A percentile compares a stretch with the other conserved stretches of the same genome.
Conservation (phyloP, 305 asterid genomes). For the Rubia occidens region DNA sequence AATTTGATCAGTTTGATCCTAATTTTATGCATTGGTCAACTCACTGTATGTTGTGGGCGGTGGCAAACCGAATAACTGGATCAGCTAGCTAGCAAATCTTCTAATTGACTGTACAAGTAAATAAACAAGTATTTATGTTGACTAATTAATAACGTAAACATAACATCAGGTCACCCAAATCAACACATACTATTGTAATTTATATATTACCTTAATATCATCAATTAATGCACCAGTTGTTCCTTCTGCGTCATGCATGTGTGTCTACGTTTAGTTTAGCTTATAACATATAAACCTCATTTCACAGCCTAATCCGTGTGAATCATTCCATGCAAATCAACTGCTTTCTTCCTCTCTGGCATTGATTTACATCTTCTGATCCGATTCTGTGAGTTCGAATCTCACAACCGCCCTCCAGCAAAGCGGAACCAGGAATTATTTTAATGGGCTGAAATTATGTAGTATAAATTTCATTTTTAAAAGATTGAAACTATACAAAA, state of each 20-base stretch:
- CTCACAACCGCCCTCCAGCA: neutral
- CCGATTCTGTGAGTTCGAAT: neutral
- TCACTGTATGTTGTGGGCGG: neutral
- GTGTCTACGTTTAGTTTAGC: neutral
- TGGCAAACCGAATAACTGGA: neutral
- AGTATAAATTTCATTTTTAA: too few species aligned
- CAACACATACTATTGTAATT: neutral
- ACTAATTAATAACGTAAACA: neutral
- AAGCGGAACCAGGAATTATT: too few species aligned
- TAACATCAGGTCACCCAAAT: neutral
- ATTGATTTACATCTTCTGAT: neutral
- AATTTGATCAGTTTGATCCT: neutral
- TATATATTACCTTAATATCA: neutral
- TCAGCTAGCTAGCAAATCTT: neutral
- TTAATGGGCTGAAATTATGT: too few species aligned
- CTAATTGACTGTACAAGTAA: neutral
- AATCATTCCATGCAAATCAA: neutral
- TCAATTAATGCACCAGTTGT: neutral
- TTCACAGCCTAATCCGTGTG: neutral
- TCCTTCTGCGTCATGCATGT: neutral
- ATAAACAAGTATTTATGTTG: neutral
- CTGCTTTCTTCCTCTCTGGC: conserved; percentile 3
- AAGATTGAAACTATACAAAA: too few species aligned
- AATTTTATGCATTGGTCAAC: neutral
- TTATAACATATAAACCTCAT: neutral